Conservation (phyloP, 164 flowering plant species). For the Brasenia schreberi region DNA sequence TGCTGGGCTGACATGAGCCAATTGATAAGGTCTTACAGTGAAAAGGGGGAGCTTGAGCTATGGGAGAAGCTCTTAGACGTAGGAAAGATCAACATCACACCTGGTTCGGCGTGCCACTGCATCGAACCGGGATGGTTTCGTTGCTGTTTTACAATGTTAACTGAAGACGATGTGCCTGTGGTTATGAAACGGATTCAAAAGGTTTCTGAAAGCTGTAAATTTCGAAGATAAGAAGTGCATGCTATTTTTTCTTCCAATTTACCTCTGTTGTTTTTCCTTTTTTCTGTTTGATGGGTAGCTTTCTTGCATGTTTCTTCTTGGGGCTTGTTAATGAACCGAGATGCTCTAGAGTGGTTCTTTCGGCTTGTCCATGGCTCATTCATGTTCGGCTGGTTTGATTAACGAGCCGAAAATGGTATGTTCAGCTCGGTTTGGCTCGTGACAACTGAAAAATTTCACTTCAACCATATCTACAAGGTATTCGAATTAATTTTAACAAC, state of each 20-base stretch:
- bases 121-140: slow-evolving; percentile 98
- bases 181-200: slow-evolving; percentile 66
- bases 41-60: slow-evolving; percentile 94
- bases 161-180: slow-evolving; percentile 59
- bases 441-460: no score
- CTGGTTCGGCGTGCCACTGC: slow-evolving; percentile 88
- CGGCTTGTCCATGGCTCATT: no score
- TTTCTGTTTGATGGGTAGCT: no score
- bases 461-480: no score
- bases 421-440: no score
- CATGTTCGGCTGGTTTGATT: no score
- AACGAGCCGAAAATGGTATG: no score
- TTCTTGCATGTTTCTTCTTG: no score
- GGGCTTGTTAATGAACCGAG: no score
- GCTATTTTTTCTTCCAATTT: not conserved
- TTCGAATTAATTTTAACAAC: no score
- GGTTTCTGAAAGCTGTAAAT: slow-evolving; percentile 43
- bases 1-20: slow-evolving; percentile 97
- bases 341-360: no score
- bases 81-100: slow-evolving; percentile 66
- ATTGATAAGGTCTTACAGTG: slow-evolving; percentile 64
- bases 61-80: slow-evolving; percentile 73
- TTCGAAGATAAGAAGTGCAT: slow-evolving; percentile 20
- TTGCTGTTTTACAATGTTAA: slow-evolving; percentile 55
- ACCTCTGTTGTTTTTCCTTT: not conserved